Evolutionary conservation across 306 rosid species (phyloP), one percentile per base, ranked within the genome.

Genomic region (Sicyos edulis): DNA sequence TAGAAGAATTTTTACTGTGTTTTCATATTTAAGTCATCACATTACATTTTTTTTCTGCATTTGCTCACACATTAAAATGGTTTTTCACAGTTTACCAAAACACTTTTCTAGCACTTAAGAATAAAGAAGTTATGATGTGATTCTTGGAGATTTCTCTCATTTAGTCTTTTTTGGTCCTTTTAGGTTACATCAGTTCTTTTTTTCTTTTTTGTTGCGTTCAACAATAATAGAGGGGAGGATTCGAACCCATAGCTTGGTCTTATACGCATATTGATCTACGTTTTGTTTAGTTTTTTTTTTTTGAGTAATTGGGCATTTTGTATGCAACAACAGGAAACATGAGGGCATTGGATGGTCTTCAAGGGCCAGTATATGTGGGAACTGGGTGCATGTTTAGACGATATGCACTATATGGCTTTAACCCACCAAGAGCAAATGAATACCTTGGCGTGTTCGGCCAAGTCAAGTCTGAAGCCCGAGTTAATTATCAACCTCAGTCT

Each of bases 351-450:
- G 97, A 88, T 77, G 97, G 97, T 29, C 96, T 88, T 7, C 96
- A 91, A 80, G 97, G 97, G 6, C 97, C 97, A 1, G 84, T 91
- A 74, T 91, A 91, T 37, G 96, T 88, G n/a, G 97, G 97, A 26
- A 91, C 97, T 7, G 97, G 96, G 6, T 84, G 89, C 86, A 88
- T 91, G 96, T 91, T 91, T 51, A 62, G 97, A 75, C 82, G 92
- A 51, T 86, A 87, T 60, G 97, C 97, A 22, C 83, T 88, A 4
- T 91, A 91, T 26, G 97, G 97, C 17, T 91, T 87, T 76, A 87
- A 84, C 79, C 97, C 97, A 11, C 97, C 97, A 1, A 84, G 97
- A 76, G 92, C 90, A 70, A 77, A 78, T 60, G 96, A 91, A 82
- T 91, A 88, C 80, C 29, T 78, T 0, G 96, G 97, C 19, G 16